Evolutionary conservation across 176 grass and related monocot species (phyloP), one percentile per base, ranked within the genome.

Genomic region (Juncus inflexus): DNA sequence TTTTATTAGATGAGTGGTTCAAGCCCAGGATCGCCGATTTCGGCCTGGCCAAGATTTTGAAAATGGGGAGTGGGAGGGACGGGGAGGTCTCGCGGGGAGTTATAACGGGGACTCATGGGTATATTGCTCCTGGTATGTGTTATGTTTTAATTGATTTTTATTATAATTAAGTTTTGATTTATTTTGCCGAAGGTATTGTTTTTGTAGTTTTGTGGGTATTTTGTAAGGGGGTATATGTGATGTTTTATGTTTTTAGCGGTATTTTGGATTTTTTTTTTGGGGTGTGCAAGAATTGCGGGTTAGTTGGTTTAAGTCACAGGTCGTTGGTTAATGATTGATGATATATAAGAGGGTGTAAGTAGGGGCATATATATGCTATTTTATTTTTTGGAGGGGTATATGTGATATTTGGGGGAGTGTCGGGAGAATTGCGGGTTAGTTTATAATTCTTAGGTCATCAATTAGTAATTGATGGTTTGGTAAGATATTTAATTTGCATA

Each of bases 21-120:
- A 89, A 91, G 79, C 87, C 92, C 0, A 87, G 92, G 15, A 74
- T 97, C 35, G 87, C 92, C 12, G 92, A 97, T 76, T 97, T 97
- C 19, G 92, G 92, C 3, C 80, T 97, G 3, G 92, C 92, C 37
- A 97, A 89, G 84, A 83, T 97, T 35, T 74, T 88, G n/a, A 16
- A 56, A 42, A n/a, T 71, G 3, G 61, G 42, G 12, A 56, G 70
- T 7, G 51, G 35, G 3, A 39, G 2, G 0, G 35, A 50, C 12
- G 6, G 40, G 3, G 62, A 81, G 15, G 77, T 87, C 0, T 77
- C 55, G 1, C 61, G 37, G 8, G 67, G 75, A 5, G 79, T 86
- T 7, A 86, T 96, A 14, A 79, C 91, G 4, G 91, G 91, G 4
- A 96, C 91, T 42, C 81, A 85, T 2, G 91, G 91, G 3, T 96